These are phyloP conservation scores for Clohesyomyces aquaticus DNA, from an alignment of 495 filamentous ascomycete species.

Conservation along the genomic window DNA sequence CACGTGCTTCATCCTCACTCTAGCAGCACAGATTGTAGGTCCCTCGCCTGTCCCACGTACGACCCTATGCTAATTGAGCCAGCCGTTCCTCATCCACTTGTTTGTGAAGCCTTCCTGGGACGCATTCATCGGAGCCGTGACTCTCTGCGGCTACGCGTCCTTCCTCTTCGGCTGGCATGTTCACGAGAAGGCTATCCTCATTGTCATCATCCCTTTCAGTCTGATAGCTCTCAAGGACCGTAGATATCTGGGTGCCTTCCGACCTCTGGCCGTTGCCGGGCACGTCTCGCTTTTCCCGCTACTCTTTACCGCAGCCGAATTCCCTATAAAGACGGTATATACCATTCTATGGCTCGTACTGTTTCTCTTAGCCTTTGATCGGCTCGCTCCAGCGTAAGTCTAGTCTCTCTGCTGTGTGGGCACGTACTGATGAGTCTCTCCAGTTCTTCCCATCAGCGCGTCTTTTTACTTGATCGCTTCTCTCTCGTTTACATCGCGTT, in stretches of 20 bases:
- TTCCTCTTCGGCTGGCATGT: slow-evolving; percentile 99
- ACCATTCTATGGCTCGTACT: slow-evolving; percentile 89
- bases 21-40: slow-evolving; percentile 76
- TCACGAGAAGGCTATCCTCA: slow-evolving; percentile 93
- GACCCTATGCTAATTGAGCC: slow-evolving; percentile 31
- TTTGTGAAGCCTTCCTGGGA: slow-evolving; percentile 82
- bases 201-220: slow-evolving; percentile 94
- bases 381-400: slow-evolving; percentile 73
- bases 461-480: slow-evolving; percentile 89
- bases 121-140: slow-evolving; percentile 84
- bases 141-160: slow-evolving; percentile 93
- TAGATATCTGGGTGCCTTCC: slow-evolving; percentile 87
- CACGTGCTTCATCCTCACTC: slow-evolving; percentile 78
- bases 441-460: slow-evolving; percentile 64
- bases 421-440: slow-evolving; percentile 4
- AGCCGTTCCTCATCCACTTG: slow-evolving; percentile 78
- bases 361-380: slow-evolving; percentile 85
- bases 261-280: slow-evolving; percentile 87
- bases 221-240: slow-evolving; percentile 91
- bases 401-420: not conserved
- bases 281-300: slow-evolving; percentile 95
- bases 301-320: slow-evolving; percentile 88
- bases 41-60: not conserved
- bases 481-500: slow-evolving; percentile 84
- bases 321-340: slow-evolving; percentile 90